Evolutionary conservation across 176 grass and related monocot genomes (phyloP), one percentile per base, ranked within the genome.

Genomic region (Poa pratensis): DNA sequence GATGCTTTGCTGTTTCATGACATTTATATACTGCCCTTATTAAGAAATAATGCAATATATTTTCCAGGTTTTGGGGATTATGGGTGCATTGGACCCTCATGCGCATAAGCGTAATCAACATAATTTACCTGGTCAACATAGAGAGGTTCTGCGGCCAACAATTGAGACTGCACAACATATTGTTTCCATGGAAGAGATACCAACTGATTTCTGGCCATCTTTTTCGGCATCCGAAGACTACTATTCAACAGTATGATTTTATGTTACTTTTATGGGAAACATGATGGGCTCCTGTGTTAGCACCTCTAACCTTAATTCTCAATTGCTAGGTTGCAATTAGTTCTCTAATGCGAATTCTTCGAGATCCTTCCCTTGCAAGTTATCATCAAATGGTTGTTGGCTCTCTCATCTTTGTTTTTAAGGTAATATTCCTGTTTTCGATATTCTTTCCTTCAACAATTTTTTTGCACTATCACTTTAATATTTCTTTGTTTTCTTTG

Each of bases 71-170:
- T 90, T 98, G 87, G 96, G 96, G 49, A 98, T 98, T 86, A 98
- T 98, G 96, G 96, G 96, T 84, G 96, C 96, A 19, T 86, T 98
- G 78, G 96, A 98, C 81, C 96, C 96, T 73, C 96, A 98, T 39
- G 81, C 89, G 46, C 93, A 98, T 79, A 98, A 98, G 86, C 85
- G 96, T 42, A 98, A 98, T 89, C 96, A 98, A 68, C 93, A 94
- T 54, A 93, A 85, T 69, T 62, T 98, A 78, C 89, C 93, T 79
- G 91, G 96, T 77, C 83, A 94, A 52, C 91, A 95, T 94, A 89
- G 84, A 77, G 93, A 91, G 75, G 86, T 90, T 79, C 82, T 83
- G 55, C 85, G 86, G 45, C 87, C 91, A 62, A 86, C 96, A 50
- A 86, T 92, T 30, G 96, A 98, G 75, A 82, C 91, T 65, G 86